Conservation (phyloP, 352 stramenopile genomes). For the Phytophthora hibernalis region DNA sequence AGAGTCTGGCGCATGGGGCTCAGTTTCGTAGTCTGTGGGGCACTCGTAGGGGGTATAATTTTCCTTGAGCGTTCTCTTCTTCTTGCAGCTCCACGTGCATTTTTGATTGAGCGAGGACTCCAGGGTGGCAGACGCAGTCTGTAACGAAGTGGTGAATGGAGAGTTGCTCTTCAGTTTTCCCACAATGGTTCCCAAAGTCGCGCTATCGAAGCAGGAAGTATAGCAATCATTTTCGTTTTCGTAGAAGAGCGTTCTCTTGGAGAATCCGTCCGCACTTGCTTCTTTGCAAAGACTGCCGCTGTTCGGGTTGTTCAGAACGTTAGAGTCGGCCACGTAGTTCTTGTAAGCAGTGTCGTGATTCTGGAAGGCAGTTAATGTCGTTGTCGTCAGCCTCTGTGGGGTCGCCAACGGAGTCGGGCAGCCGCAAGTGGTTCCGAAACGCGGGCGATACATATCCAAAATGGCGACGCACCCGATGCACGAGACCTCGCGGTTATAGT, state of each 20-base stretch:
- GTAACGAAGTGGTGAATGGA: constrained; percentile 3
- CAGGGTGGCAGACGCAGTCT: neutral
- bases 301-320: constrained; percentile 21
- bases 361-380: neutral
- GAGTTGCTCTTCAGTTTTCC: constrained; percentile 3
- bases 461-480: constrained; percentile 37
- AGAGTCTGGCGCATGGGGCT: neutral
- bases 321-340: constrained; percentile 6
- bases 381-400: constrained; percentile 6
- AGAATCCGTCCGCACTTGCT: neutral
- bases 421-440: neutral
- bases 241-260: constrained; percentile 3
- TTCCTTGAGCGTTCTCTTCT: constrained; percentile 15
- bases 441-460: constrained; percentile 28
- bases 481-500: constrained; percentile 19
- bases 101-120: constrained; percentile 3
- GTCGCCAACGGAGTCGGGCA: neutral
- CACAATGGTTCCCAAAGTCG: constrained; percentile 3
- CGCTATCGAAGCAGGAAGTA: constrained; percentile 11
- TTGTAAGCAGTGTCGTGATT: constrained; percentile 3
- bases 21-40: neutral
- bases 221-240: constrained; percentile 4
- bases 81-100: constrained; percentile 21
- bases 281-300: neutral
- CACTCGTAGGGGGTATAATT: constrained; percentile 5